These are phyloP conservation scores for Jaminaea rosea DNA, from an alignment of 1,284 basidiomycete genomes.

Conservation along the genomic window DNA sequence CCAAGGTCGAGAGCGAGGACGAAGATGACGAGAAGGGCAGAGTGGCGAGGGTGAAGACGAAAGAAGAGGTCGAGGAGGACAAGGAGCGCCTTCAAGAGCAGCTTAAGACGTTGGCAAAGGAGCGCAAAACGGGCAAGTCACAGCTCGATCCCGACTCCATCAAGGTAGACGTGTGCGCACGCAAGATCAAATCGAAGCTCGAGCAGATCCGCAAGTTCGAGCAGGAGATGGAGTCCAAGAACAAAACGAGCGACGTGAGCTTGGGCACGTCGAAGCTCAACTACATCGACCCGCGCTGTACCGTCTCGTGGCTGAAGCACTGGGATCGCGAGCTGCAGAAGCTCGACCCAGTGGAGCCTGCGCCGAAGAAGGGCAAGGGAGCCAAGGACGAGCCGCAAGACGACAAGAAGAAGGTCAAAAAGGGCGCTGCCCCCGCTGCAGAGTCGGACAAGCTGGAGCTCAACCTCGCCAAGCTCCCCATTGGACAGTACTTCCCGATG, in stretches of 20 bases:
- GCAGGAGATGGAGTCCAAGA: conserved; percentile 39
- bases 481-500: conserved; percentile 41
- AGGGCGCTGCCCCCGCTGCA: neutral
- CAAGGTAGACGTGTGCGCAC: conserved; percentile 52
- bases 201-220: conserved; percentile 42
- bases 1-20: conserved; percentile 28
- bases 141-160: conserved; percentile 48
- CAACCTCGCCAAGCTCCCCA: conserved; percentile 34
- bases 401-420: conserved; percentile 17
- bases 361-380: conserved; percentile 13
- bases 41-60: conserved; percentile 24
- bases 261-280: conserved; percentile 46
- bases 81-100: conserved; percentile 51
- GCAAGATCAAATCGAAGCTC: conserved; percentile 55
- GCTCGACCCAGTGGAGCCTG: conserved; percentile 9
- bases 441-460: conserved; percentile 43
- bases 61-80: conserved; percentile 12
- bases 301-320: conserved; percentile 44
- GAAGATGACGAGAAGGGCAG: conserved; percentile 17
- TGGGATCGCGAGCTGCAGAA: conserved; percentile 35
- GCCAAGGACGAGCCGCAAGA: conserved; percentile 7
- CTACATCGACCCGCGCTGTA: conserved; percentile 47
- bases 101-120: conserved; percentile 65
- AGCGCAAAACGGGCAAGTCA: conserved; percentile 69
- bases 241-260: conserved; percentile 42